phyloP scores from a whole-genome alignment of 306 rosid species.

The Cicer arietinum region DNA sequence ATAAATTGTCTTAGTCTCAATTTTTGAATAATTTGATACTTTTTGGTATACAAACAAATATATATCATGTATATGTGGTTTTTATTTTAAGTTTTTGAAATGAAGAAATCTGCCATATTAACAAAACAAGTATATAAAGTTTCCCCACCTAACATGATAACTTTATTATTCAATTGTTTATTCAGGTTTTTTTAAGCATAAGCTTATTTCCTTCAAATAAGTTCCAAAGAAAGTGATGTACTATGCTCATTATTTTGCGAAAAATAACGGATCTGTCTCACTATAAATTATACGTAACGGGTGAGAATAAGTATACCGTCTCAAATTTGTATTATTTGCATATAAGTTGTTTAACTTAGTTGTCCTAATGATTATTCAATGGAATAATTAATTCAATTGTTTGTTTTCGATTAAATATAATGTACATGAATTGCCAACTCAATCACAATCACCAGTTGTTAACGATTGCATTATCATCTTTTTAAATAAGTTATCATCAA shows the following conservation, averaged over 20 bases:
- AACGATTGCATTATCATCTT: slow-evolving; percentile 32
- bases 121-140: neutral
- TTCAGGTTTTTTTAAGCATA: neutral
- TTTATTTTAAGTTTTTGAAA: neutral
- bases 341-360: too few species aligned
- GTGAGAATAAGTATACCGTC: neutral
- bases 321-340: neutral
- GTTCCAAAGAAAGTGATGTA: neutral
- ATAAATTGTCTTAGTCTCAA: too few species aligned
- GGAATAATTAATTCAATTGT: neutral
- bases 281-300: neutral
- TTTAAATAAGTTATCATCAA: slow-evolving; percentile 41
- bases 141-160: neutral
- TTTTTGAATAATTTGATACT: too few species aligned
- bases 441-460: slow-evolving; percentile 9
- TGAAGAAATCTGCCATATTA: neutral
- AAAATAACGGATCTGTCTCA: neutral
- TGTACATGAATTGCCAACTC: slow-evolving; percentile 35
- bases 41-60: too few species aligned
- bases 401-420: slow-evolving; percentile 2
- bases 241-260: neutral
- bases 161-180: neutral
- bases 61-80: neutral
- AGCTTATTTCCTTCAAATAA: neutral
- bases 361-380: too few species aligned